Base-by-base conservation (phyloP, 1,284 basidiomycete species). In the Tilletia caries region DNA sequence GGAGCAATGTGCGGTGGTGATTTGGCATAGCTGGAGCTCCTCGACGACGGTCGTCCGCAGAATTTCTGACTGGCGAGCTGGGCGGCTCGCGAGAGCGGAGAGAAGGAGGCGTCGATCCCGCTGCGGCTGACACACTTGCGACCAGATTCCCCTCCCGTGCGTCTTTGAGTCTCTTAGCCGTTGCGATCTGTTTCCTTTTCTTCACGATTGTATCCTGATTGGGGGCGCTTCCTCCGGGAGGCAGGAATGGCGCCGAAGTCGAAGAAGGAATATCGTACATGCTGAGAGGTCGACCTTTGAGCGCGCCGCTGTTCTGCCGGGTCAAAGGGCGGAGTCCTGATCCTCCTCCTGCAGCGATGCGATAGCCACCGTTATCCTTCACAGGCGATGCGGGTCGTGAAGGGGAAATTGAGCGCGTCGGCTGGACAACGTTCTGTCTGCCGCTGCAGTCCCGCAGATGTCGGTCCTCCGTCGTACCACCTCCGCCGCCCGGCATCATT, bases 211-310 rank as follows among this genome's bases (percentile, higher is more conserved):
- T 20, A 27, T 60, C 54, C 29, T 60, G 25, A 27, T 18, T 15
- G 54, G 3, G 12, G 32, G 10, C 20, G 29, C 27, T 18, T 6
- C 54, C 20, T 8, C 37, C 37, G 10, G 37, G 29, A 25, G 54
- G 25, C 32, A 32, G 13, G 54, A 60, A 33, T 29, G 54, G 54
- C 10, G 25, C 10, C 15, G 29, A 29, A 27, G 10, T 32, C 15
- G 54, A 33, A 32, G 29, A 29, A 27, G 54, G 54, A 25, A 32
- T 10, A 32, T 60, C 54, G 54, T 60, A 60, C 54, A 60, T 60
- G 54, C 54, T 60, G 8, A 60, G 20, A 18, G 54, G 54, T 10
- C 54, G 23, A 2, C 12, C 27, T 25, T 32, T 60, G 25, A 32
- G 23, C 12, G 48, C 48, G 48, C 48, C 20, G 20, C 48, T 25